Evolutionary conservation across 352 stramenopile species (phyloP).

Genomic region (Phytophthora foliorum): DNA sequence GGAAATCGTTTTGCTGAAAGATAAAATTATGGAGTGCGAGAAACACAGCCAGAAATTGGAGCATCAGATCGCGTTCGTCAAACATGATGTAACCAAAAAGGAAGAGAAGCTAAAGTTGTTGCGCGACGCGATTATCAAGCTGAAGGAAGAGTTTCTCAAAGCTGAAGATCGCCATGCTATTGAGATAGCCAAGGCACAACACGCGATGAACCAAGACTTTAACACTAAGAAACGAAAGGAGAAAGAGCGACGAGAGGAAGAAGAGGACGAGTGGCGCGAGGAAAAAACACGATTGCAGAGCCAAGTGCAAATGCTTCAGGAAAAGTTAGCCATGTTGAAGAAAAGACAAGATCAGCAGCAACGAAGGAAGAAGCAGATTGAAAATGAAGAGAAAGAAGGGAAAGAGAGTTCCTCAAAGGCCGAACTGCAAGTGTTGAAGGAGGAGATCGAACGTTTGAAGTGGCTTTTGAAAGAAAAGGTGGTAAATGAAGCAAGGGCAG

Average conservation of each 20-base stretch:
- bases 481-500: conserved; percentile 49
- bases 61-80: conserved; percentile 49
- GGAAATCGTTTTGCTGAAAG: conserved; percentile 80
- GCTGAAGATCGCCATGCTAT: conserved; percentile 84
- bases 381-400: conserved; percentile 35
- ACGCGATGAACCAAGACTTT: conserved; percentile 46
- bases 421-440: conserved; percentile 36
- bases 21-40: conserved; percentile 44
- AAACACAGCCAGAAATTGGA: conserved; percentile 58
- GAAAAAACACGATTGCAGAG: conserved; percentile 62
- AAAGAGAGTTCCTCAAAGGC: conserved; percentile 20
- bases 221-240: conserved; percentile 47
- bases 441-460: conserved; percentile 67
- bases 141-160: conserved; percentile 93
- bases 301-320: conserved; percentile 71
- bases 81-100: conserved; percentile 57
- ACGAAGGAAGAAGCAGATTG: conserved; percentile 23
- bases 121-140: conserved; percentile 81
- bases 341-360: conserved; percentile 42
- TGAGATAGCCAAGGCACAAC: conserved; percentile 68
- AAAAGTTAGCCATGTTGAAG: conserved; percentile 62
- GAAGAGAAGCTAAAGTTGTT: conserved; percentile 76
- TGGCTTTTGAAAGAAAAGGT: conserved; percentile 66
- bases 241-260: conserved; percentile 46
- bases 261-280: conserved; percentile 54